Evolutionary conservation across 257 asterid genomes (phyloP), one percentile per base, ranked within the genome.

Genomic region (Solanum habrochaites): DNA sequence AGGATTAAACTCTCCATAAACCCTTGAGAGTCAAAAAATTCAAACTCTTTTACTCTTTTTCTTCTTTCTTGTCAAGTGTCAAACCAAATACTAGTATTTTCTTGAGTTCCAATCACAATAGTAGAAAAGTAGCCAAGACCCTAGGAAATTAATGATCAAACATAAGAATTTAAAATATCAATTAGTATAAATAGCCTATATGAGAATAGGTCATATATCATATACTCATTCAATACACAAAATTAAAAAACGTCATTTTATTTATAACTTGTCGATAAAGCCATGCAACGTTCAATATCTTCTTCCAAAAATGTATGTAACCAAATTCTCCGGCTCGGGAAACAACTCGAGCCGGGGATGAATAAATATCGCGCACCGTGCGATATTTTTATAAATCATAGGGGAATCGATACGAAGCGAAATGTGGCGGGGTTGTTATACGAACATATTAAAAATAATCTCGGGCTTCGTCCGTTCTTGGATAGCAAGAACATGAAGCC

Each of bases 401-500:
- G 99, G 0, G 98, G 98, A 4, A 86, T 91, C 27, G 99, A 96
- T 89, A 96, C 99, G 21, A 96, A 95, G 67, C 86, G 89, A 21
- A 96, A 94, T 90, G 95, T 96, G 21, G 93, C 98, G 10, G 99
- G 98, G 9, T 82, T 96, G 86, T 47, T 96, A 2, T 92, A 92
- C 86, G 93, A 92, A 87, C 94, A 93, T 87, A 92, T 96, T 18
- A 87, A 90, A 5, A 84, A 88, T 66, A 84, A 88, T 56, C 52
- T 91, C 8, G 86, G 90, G 47, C 87, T 94, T 45, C 89, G 89
- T 8, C 96, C 99, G 0, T 96, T 96, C 87, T 75, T 95, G 87
- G 99, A 96, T 89, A 95, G 97, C 96, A 93, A 93, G 93, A 95
- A 56, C 90, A 95, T 94, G 98, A 95, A 94, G 87, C 94, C 99